Conservation (phyloP, 1,284 basidiomycete species). For the Puccinia horiana region DNA sequence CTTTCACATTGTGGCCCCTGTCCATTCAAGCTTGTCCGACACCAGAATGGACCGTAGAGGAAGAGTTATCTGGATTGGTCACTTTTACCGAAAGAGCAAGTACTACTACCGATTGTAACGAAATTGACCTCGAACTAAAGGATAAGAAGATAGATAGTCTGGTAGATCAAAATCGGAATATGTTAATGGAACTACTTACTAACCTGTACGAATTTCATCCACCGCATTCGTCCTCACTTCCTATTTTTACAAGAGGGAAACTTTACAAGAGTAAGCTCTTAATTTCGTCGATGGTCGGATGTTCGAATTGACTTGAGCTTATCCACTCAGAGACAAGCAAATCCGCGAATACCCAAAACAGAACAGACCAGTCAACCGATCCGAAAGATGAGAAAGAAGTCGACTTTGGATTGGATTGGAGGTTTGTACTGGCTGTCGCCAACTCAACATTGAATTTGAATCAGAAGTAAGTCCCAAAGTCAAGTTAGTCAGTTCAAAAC, state of each 20-base stretch:
- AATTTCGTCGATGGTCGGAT: neutral
- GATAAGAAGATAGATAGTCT: neutral
- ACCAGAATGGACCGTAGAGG: constrained; percentile 35
- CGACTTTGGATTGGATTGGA: constrained; percentile 25
- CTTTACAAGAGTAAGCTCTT: neutral
- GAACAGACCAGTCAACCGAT: neutral
- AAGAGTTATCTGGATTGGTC: constrained; percentile 21
- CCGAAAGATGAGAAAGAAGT: neutral
- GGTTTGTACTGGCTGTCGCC: constrained; percentile 3
- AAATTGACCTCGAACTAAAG: neutral
- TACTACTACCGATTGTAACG: neutral
- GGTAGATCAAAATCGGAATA: neutral
- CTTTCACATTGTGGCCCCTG: constrained; percentile 42
- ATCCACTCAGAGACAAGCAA: neutral
- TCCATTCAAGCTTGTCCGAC: constrained; percentile 4
- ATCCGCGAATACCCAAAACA: neutral
- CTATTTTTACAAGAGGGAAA: constrained; percentile 21
- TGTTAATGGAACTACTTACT: neutral
- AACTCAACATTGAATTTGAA: neutral
- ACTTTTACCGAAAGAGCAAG: neutral
- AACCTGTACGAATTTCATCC: constrained; percentile 32
- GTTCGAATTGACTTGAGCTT: neutral
- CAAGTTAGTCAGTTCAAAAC: neutral
- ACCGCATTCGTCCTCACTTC: constrained; percentile 15
- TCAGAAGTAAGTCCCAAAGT: neutral